phyloP scores from a whole-genome alignment of 1,284 basidiomycete species.

The Chondrostereum purpureum region DNA sequence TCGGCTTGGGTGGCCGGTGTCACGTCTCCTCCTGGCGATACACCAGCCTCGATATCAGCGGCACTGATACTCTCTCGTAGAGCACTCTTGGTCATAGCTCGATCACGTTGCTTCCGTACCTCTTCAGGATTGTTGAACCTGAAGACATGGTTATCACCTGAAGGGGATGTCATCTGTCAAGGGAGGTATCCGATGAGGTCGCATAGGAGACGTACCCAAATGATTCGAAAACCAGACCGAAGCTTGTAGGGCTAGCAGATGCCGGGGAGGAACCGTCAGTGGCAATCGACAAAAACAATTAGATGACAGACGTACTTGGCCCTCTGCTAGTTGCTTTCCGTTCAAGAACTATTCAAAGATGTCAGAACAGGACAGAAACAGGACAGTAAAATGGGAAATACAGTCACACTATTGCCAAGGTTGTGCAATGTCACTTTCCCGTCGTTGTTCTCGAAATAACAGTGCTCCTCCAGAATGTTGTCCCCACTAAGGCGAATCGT shows the following conservation, averaged over 20 bases:
- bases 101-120: slow-evolving; percentile 84
- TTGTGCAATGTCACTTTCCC: slow-evolving; percentile 81
- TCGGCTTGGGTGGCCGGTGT: slow-evolving; percentile 62
- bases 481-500: slow-evolving; percentile 90
- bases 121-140: slow-evolving; percentile 96
- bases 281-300: too few species aligned
- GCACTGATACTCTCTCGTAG: slow-evolving; percentile 60
- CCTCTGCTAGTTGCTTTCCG: slow-evolving; percentile 77
- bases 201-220: slow-evolving; percentile 57
- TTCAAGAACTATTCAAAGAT: slow-evolving; percentile 68
- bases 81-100: slow-evolving; percentile 63
- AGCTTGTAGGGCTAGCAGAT: slow-evolving; percentile 64
- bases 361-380: neutral
- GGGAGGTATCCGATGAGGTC: neutral
- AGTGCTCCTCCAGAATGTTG: slow-evolving; percentile 90
- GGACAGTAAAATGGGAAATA: slow-evolving; percentile 28
- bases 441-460: slow-evolving; percentile 82
- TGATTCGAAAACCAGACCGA: slow-evolving; percentile 91
- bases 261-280: slow-evolving; percentile 17
- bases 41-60: slow-evolving; percentile 49
- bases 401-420: slow-evolving; percentile 78
- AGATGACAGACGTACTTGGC: slow-evolving; percentile 46
- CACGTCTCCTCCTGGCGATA: slow-evolving; percentile 29
- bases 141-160: slow-evolving; percentile 96
- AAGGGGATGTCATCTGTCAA: slow-evolving; percentile 7